Percentiles rank a stretch among this genome's conserved stretches.
These are phyloP conservation scores for Dendrobium catenatum DNA, from an alignment of 106 monocot genomes.

Conservation along the genomic window DNA sequence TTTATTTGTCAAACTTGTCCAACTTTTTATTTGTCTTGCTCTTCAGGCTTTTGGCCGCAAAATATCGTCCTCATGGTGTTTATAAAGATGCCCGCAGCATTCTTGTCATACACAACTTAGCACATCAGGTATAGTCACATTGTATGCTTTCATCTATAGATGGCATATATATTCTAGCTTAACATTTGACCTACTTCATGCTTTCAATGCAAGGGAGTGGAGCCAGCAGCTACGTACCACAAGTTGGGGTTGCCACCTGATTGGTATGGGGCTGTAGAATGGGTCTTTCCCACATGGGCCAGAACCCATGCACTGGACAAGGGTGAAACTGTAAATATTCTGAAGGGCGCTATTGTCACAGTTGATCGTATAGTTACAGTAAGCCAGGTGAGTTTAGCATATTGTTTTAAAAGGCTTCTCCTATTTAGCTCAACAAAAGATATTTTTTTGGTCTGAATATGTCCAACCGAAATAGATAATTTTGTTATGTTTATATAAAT, in stretches of 20 bases:
- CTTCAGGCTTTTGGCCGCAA: constrained; percentile 71
- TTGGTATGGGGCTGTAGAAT: constrained; percentile 83
- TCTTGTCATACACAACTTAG: constrained; percentile 87
- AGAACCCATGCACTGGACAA: constrained; percentile 86
- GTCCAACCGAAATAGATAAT: neutral
- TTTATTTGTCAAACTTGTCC: neutral
- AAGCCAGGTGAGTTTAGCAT: constrained; percentile 50
- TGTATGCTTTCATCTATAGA: neutral
- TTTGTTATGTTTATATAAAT: neutral
- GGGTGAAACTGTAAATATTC: constrained; percentile 87
- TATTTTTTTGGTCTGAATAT: constrained; percentile 9
- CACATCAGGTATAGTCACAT: constrained; percentile 62
- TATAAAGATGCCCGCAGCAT: constrained; percentile 77
- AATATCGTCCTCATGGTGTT: constrained; percentile 84
- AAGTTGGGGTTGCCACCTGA: constrained; percentile 65
- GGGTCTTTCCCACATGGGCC: constrained; percentile 89
- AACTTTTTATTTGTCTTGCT: constrained; percentile 7
- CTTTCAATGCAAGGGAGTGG: constrained; percentile 53
- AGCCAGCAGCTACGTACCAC: constrained; percentile 63
- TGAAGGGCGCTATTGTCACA: constrained; percentile 91
- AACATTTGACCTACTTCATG: neutral
- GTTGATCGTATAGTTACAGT: constrained; percentile 85
- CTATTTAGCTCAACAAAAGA: neutral
- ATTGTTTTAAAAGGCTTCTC: neutral
- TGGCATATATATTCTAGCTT: neutral